phyloP scores from a whole-genome alignment of 179 eudicot species.

The Camellia oleifera region DNA sequence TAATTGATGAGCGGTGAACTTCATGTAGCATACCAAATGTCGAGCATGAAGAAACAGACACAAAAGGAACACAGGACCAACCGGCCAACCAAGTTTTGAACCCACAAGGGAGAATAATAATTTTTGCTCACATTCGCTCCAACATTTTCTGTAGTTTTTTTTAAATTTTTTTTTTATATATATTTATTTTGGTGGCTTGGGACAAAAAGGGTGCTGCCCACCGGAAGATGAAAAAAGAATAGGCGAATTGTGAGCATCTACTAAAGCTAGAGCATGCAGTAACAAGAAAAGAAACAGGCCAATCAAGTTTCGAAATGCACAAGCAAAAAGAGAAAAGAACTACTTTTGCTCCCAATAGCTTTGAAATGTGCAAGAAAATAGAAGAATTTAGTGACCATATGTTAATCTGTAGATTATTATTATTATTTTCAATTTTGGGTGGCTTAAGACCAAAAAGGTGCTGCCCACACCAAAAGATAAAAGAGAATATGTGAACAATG shows the following conservation, averaged over 20 bases:
- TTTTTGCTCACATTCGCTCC: too few species aligned
- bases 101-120: too few species aligned
- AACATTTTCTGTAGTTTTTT: too few species aligned
- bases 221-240: too few species aligned
- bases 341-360: background rate
- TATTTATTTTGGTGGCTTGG: too few species aligned
- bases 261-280: background rate
- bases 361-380: background rate
- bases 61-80: background rate
- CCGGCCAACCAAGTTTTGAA: background rate
- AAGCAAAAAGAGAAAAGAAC: background rate
- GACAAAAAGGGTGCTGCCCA: too few species aligned
- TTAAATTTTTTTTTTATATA: too few species aligned
- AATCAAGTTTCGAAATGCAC: background rate
- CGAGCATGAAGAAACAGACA: background rate
- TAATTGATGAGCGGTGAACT: background rate
- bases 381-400: background rate
- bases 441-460: conserved; percentile 7
- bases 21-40: too few species aligned
- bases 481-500: too few species aligned
- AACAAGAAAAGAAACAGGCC: background rate
- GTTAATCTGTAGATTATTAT: background rate
- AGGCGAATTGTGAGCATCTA: too few species aligned
- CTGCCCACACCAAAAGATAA: background rate
- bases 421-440: background rate